phyloP scores from a whole-genome alignment of 202 grass and related monocot genomes.

The Setaria viridis region DNA sequence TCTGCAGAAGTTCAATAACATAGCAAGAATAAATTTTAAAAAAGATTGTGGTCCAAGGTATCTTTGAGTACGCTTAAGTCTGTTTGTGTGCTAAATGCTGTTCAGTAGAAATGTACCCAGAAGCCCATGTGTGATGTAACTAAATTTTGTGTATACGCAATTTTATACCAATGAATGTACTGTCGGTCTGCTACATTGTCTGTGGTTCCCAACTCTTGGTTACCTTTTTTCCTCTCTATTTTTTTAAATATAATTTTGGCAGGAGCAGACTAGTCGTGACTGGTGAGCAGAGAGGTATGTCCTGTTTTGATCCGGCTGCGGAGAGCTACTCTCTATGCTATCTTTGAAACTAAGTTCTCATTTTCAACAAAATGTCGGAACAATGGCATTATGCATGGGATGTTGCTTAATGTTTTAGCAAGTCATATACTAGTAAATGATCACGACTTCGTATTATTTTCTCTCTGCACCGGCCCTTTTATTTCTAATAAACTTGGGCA shows the following conservation, averaged over 20 bases:
- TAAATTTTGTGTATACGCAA: not conserved
- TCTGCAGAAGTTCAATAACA: constrained; percentile 35
- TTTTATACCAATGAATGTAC: constrained; percentile 12
- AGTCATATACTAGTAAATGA: not conserved
- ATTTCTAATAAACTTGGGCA: too few species aligned
- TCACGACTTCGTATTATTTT: not conserved
- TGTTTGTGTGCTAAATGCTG: not conserved
- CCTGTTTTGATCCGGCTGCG: not conserved
- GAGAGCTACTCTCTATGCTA: not conserved
- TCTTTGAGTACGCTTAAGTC: not conserved
- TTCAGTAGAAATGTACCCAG: not conserved
- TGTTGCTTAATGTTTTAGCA: not conserved
- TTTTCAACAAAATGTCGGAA: not conserved
- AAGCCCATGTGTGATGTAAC: constrained; percentile 7
- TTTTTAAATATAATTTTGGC: not conserved
- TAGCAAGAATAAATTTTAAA: not conserved
- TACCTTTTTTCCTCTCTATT: not conserved
- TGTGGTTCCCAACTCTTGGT: not conserved
- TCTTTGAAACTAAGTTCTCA: not conserved
- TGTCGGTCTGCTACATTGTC: not conserved
- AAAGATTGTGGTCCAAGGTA: constrained; percentile 14
- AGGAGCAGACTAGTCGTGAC: constrained; percentile 6
- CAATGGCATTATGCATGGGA: not conserved
- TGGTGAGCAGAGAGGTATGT: not conserved
- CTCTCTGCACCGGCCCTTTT: too few species aligned